Base-by-base conservation (phyloP, 805 yeast species). In the Candida incommunis region DNA sequence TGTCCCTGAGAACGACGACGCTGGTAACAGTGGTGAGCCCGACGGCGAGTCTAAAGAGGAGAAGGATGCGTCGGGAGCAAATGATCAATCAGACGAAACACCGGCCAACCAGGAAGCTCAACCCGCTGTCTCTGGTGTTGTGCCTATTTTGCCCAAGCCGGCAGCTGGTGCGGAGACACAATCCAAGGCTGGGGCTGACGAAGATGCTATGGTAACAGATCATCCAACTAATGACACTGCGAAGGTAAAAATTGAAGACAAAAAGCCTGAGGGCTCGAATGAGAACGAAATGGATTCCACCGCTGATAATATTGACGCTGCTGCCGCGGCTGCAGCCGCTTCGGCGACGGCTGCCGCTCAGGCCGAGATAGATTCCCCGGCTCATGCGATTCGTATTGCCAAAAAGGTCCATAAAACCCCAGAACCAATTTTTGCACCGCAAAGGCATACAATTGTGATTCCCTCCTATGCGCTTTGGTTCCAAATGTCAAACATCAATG, bases 401-500 rank as follows among this genome's bases (percentile, higher is more conserved):
- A 22, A 21, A 18, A 43, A 41, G 35, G 31, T 42, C 23, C 41
- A 40, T 15, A 21, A 21, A 9, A 26, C 41, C 21, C 40, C 25
- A 9, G 34, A 41, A 23, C 34, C 15, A 22, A 15, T 27, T 27
- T 54, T 53, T 24, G 50, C 64, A 34, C 65, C 61, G 44, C 96
- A 88, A 63, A 77, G 94, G 0, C 95, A 86, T 57, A 76, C 87
- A 0, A 79, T 87, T 41, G 79, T 87, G 3, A 69, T 87, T 23
- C 96, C 96, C 3, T 84, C 95, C 0, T 88, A 85, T 59, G 72
- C 95, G 0, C 64, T 81, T 24, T 88, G 96, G 96, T 87, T 87
- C 59, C 71, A 78, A 45, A 71, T 83, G 71, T 72, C 72, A 41
- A 75, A 72, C 43, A 72, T 87, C 40, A 84, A 85, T 57, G 75